Percentiles rank a stretch among this genome's conserved stretches.
Conservation (phyloP, 2,329 filamentous ascomycete species). For the Aspergillus melleus region DNA sequence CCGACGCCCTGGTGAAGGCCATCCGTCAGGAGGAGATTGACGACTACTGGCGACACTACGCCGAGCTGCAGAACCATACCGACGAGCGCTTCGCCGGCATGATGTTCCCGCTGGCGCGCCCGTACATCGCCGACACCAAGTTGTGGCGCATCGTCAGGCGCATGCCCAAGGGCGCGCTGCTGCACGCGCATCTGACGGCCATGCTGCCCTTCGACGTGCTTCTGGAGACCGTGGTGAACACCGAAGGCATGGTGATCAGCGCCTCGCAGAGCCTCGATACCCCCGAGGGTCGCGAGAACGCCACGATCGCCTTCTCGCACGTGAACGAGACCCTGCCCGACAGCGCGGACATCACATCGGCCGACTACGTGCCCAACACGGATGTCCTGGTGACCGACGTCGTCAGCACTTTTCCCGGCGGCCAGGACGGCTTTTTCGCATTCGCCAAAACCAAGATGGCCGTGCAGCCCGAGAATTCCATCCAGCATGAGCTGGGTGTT, state of each 20-base stretch:
- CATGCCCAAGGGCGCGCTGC: slow-evolving; percentile 74
- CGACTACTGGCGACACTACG: slow-evolving; percentile 18
- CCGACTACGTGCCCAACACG: slow-evolving; percentile 58
- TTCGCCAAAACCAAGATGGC: slow-evolving; percentile 74
- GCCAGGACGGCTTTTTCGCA: slow-evolving; percentile 68
- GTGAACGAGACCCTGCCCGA: slow-evolving; percentile 45
- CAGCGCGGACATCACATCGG: slow-evolving; percentile 60
- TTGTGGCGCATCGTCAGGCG: slow-evolving; percentile 78
- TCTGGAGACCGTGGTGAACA: slow-evolving; percentile 65
- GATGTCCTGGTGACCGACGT: slow-evolving; percentile 59
- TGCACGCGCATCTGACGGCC: slow-evolving; percentile 80
- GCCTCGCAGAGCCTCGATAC: slow-evolving; percentile 58
- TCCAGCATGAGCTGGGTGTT: slow-evolving; percentile 78
- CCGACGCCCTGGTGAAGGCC: slow-evolving; percentile 62
- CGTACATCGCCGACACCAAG: slow-evolving; percentile 79
- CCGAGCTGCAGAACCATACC: slow-evolving; percentile 8
- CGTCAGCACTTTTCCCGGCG: slow-evolving; percentile 70
- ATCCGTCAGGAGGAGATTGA: slow-evolving; percentile 23
- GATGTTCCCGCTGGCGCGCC: slow-evolving; percentile 85
- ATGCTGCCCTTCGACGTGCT: slow-evolving; percentile 84
- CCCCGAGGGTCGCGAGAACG: slow-evolving; percentile 52
- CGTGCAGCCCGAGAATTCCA: slow-evolving; percentile 68
- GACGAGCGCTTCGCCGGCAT: slow-evolving; percentile 63
- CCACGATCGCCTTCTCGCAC: slow-evolving; percentile 62
- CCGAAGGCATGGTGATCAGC: slow-evolving; percentile 69